These are phyloP conservation scores for Syzygium malaccense DNA, from an alignment of 441 rosid species.

Conservation along the genomic window DNA sequence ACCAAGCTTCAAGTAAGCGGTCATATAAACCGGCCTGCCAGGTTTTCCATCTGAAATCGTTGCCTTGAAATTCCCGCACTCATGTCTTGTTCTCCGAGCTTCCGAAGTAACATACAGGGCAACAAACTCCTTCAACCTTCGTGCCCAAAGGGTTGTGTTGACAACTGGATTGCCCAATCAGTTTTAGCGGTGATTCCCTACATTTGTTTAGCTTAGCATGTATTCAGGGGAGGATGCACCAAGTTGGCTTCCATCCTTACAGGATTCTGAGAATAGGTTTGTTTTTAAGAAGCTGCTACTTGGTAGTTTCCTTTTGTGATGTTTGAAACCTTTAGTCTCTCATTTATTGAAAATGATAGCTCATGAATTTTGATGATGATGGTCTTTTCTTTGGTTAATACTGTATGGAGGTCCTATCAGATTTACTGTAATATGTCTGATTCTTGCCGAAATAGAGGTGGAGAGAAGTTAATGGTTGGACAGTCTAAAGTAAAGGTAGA, in stretches of 20 bases:
- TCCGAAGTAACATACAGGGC: background rate
- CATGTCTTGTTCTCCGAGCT: background rate
- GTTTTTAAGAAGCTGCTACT: background rate
- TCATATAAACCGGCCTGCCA: slow-evolving; percentile 44
- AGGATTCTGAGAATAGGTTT: background rate
- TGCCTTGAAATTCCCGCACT: slow-evolving; percentile 2
- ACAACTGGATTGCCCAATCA: background rate
- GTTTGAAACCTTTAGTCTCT: background rate
- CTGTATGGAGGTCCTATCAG: background rate
- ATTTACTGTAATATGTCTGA: background rate
- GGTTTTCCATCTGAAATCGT: slow-evolving; percentile 40
- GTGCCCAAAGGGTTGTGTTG: slow-evolving; percentile 12
- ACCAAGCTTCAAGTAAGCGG: slow-evolving; percentile 32
- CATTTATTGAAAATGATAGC: background rate
- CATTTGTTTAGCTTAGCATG: background rate
- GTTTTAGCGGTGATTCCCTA: background rate
- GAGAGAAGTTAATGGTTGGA: background rate
- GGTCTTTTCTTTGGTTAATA: background rate
- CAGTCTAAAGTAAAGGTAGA: background rate
- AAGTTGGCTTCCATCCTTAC: background rate
- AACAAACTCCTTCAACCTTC: background rate
- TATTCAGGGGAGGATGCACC: background rate
- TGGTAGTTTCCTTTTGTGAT: background rate
- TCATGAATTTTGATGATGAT: background rate
- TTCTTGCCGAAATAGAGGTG: background rate